A percentile compares a stretch with the other conserved stretches of the same genome.
Conservation (phyloP, 371 early-diverging fungal genomes). For the Chytridium lagenaria region DNA sequence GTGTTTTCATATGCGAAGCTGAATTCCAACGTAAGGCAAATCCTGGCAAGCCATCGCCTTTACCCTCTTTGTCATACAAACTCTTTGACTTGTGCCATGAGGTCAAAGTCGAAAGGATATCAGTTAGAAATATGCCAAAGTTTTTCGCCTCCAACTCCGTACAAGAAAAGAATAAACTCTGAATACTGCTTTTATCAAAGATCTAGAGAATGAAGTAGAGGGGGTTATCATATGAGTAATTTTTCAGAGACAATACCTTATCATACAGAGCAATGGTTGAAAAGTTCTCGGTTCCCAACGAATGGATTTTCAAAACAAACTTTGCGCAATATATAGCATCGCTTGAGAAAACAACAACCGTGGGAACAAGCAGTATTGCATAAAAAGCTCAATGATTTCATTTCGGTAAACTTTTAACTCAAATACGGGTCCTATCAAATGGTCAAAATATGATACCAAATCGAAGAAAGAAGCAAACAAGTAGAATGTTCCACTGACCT, state of each 20-base stretch:
- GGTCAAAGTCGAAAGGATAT: constrained; percentile 64
- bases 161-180: constrained; percentile 60
- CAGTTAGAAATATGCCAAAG: constrained; percentile 70
- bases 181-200: constrained; percentile 37
- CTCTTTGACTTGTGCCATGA: constrained; percentile 65
- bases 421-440: not conserved
- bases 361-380: constrained; percentile 83
- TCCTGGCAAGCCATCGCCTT: constrained; percentile 68
- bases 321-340: constrained; percentile 88
- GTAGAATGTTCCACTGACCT: constrained; percentile 10
- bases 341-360: constrained; percentile 75
- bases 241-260: constrained; percentile 51
- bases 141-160: constrained; percentile 82
- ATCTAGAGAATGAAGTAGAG: constrained; percentile 28
- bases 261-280: constrained; percentile 82
- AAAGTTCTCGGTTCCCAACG: constrained; percentile 74
- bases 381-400: constrained; percentile 47
- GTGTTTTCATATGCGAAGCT: constrained; percentile 31
- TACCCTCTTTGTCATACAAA: constrained; percentile 62
- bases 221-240: constrained; percentile 1
- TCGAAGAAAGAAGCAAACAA: constrained; percentile 11
- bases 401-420: constrained; percentile 28
- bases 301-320: constrained; percentile 80
- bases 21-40: constrained; percentile 75
- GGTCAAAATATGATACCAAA: not conserved